Evolutionary conservation across 345 rosid species (phyloP).

Genomic region (Acer campestre): DNA sequence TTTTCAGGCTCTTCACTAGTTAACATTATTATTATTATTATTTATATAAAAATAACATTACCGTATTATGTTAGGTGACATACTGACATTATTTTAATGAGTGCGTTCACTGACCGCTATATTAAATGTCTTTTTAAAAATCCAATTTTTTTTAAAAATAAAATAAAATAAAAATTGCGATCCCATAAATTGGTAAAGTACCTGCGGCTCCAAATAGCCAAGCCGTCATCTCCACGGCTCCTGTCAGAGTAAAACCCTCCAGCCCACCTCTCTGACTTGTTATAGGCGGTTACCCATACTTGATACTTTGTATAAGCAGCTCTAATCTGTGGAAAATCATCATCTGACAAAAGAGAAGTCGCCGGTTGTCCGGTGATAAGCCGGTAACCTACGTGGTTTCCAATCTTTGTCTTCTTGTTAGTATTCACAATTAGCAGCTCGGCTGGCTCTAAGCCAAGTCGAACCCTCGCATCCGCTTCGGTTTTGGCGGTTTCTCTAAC

Average conservation of each 20-base stretch:
- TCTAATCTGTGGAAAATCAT: slow-evolving; percentile 72
- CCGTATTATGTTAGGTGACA: too few relatives aligned
- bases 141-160: too few relatives aligned
- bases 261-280: slow-evolving; percentile 84
- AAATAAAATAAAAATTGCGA: too few relatives aligned
- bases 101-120: too few relatives aligned
- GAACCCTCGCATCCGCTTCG: slow-evolving; percentile 62
- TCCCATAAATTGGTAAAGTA: not conserved
- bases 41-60: too few relatives aligned
- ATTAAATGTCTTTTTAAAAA: too few relatives aligned
- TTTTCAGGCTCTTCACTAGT: too few relatives aligned
- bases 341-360: slow-evolving; percentile 49
- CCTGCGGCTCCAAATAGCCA: slow-evolving; percentile 74
- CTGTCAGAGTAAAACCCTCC: slow-evolving; percentile 71
- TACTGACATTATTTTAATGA: too few relatives aligned
- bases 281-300: slow-evolving; percentile 77
- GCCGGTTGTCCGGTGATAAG: slow-evolving; percentile 52
- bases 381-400: slow-evolving; percentile 70
- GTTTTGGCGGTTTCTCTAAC: slow-evolving; percentile 62
- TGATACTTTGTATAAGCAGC: slow-evolving; percentile 62
- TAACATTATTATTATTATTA: too few relatives aligned
- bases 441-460: slow-evolving; percentile 52
- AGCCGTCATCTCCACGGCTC: slow-evolving; percentile 76
- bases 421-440: slow-evolving; percentile 69
- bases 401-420: slow-evolving; percentile 55